Evolutionary conservation across 2,329 filamentous ascomycete genomes (phyloP).

Genomic region (Cytospora leucostoma): DNA sequence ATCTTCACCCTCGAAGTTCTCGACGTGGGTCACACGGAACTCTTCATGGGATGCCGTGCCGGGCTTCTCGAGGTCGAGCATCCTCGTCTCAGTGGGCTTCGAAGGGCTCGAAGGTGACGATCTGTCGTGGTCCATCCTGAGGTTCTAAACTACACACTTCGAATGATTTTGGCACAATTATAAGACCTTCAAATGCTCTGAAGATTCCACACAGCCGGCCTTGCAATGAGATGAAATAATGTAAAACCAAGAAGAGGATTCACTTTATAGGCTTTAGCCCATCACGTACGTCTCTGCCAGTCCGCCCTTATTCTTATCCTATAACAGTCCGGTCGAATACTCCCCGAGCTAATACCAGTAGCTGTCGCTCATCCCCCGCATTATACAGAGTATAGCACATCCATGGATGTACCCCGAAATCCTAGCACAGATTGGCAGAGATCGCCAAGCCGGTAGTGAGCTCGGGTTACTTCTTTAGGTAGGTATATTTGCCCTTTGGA

Average conservation of each 20-base stretch:
- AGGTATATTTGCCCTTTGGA: constrained; percentile 2
- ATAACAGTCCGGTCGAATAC: not conserved
- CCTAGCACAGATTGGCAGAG: constrained; percentile 3
- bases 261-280: too few relatives aligned
- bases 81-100: not conserved
- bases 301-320: too few relatives aligned
- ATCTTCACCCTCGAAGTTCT: constrained; percentile 24
- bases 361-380: constrained; percentile 6
- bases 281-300: too few relatives aligned
- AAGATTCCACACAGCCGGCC: too few relatives aligned
- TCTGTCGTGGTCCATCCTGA: not conserved
- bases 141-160: not conserved
- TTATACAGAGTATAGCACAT: not conserved
- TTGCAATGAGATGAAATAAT: too few relatives aligned
- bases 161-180: not conserved
- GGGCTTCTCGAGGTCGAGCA: not conserved
- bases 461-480: constrained; percentile 16
- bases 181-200: too few relatives aligned
- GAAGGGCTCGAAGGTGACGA: not conserved
- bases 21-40: not conserved
- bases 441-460: constrained; percentile 7
- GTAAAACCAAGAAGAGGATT: too few relatives aligned
- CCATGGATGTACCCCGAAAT: not conserved
- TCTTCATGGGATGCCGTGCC: constrained; percentile 14
- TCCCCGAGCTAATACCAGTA: not conserved